Percentiles rank a stretch among this genome's conserved stretches.
phyloP scores from a whole-genome alignment of 495 filamentous ascomycete genomes.

The Beverwykella pulmonaria region DNA sequence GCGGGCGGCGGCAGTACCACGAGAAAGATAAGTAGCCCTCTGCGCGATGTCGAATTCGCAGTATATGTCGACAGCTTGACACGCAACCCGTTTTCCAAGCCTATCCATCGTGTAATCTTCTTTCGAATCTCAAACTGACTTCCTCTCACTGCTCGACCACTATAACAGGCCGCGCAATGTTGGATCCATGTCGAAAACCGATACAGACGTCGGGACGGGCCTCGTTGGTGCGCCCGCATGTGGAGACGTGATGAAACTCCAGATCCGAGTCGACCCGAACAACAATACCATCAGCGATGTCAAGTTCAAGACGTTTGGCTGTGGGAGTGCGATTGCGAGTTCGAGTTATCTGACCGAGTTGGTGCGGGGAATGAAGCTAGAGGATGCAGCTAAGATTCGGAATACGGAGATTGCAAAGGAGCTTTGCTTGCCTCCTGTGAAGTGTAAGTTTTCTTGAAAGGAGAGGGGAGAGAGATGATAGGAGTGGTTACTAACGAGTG shows the following conservation, averaged over 20 bases:
- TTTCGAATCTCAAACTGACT: constrained; percentile 44
- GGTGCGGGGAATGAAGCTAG: constrained; percentile 92
- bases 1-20: constrained; percentile 57
- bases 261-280: constrained; percentile 92
- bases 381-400: constrained; percentile 84
- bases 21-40: constrained; percentile 61
- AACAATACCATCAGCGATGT: constrained; percentile 91
- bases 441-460: constrained; percentile 61
- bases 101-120: constrained; percentile 4
- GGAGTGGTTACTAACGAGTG: constrained; percentile 2
- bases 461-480: not conserved
- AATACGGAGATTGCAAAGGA: constrained; percentile 99
- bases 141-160: constrained; percentile 74
- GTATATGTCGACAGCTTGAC: not conserved
- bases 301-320: constrained; percentile 98
- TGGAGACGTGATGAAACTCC: constrained; percentile 98
- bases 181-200: constrained; percentile 84
- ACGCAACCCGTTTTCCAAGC: not conserved
- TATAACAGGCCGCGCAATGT: constrained; percentile 93
- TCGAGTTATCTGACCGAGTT: constrained; percentile 90
- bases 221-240: constrained; percentile 91
- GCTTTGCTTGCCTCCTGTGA: constrained; percentile 91
- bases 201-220: constrained; percentile 89
- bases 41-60: constrained; percentile 5
- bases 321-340: constrained; percentile 90